phyloP scores from a whole-genome alignment of 106 monocot species.

The Dendrobium nobile region DNA sequence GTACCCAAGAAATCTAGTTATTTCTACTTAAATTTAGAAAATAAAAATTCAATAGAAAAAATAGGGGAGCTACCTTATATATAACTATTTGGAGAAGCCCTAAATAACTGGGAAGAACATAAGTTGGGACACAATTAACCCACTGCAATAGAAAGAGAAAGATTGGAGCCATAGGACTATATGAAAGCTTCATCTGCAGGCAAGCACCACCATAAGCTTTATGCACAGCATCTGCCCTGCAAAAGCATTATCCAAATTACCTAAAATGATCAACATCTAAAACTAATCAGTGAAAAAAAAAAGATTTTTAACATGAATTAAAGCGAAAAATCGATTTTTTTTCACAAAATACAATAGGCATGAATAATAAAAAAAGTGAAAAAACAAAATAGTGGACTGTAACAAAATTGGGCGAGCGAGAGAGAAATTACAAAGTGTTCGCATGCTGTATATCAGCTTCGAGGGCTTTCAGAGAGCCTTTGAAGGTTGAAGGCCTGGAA shows the following conservation, averaged over 20 bases:
- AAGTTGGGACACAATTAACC: slow-evolving; percentile 53
- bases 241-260: slow-evolving; percentile 6
- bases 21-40: neutral
- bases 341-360: neutral
- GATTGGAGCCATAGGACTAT: slow-evolving; percentile 55
- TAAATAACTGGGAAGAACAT: slow-evolving; percentile 65
- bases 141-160: slow-evolving; percentile 63
- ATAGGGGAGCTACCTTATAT: slow-evolving; percentile 43
- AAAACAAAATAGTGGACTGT: too few species aligned
- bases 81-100: slow-evolving; percentile 81
- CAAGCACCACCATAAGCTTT: slow-evolving; percentile 68
- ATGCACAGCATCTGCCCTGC: slow-evolving; percentile 71
- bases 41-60: neutral
- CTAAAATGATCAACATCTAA: neutral
- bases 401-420: slow-evolving; percentile 2
- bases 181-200: slow-evolving; percentile 85
- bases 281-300: neutral
- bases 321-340: neutral
- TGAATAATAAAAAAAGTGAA: too few species aligned
- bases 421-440: slow-evolving; percentile 54
- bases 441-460: slow-evolving; percentile 78
- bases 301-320: neutral
- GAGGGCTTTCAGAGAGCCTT: slow-evolving; percentile 56
- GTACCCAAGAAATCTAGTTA: neutral
- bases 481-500: slow-evolving; percentile 39